phyloP scores from a whole-genome alignment of 768 basidiomycete species.

The Mycena floridula region DNA sequence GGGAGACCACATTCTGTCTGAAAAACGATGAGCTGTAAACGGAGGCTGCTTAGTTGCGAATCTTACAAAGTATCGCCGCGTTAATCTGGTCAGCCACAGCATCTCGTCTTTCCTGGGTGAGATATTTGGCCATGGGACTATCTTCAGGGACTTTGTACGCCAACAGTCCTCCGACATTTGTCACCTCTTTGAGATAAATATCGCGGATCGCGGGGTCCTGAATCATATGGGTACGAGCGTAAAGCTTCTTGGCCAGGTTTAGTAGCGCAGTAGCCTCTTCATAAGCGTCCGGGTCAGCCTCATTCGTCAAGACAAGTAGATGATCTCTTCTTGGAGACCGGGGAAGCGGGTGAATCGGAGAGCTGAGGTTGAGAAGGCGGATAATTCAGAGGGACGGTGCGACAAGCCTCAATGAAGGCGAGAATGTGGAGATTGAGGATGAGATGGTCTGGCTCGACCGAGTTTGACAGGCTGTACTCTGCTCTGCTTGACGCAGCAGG shows the following conservation, averaged over 20 bases:
- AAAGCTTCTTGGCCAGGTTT: slow-evolving; percentile 58
- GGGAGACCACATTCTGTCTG: slow-evolving; percentile 49
- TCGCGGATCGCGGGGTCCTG: slow-evolving; percentile 47
- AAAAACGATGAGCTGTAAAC: not conserved
- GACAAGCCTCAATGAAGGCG: slow-evolving; percentile 80
- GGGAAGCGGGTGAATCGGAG: slow-evolving; percentile 7
- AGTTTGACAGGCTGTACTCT: slow-evolving; percentile 51
- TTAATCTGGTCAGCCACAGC: slow-evolving; percentile 86
- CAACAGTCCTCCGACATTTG: slow-evolving; percentile 69
- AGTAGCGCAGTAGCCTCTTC: slow-evolving; percentile 47
- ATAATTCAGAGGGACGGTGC: slow-evolving; percentile 59
- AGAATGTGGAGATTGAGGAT: slow-evolving; percentile 82
- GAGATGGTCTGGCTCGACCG: slow-evolving; percentile 70
- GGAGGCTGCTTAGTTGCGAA: not conserved
- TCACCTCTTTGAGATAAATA: slow-evolving; percentile 63
- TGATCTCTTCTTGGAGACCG: not conserved
- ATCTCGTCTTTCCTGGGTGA: slow-evolving; percentile 71
- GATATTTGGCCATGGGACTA: slow-evolving; percentile 69
- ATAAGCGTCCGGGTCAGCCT: slow-evolving; percentile 21
- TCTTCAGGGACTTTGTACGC: slow-evolving; percentile 80
- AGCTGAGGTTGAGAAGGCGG: slow-evolving; percentile 9
- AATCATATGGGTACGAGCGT: slow-evolving; percentile 54
- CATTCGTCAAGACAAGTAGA: slow-evolving; percentile 16
- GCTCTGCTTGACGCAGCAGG: slow-evolving; percentile 21
- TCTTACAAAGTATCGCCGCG: slow-evolving; percentile 76